phyloP scores from a whole-genome alignment of 2,329 filamentous ascomycete species.

The Trichoderma sp. region DNA sequence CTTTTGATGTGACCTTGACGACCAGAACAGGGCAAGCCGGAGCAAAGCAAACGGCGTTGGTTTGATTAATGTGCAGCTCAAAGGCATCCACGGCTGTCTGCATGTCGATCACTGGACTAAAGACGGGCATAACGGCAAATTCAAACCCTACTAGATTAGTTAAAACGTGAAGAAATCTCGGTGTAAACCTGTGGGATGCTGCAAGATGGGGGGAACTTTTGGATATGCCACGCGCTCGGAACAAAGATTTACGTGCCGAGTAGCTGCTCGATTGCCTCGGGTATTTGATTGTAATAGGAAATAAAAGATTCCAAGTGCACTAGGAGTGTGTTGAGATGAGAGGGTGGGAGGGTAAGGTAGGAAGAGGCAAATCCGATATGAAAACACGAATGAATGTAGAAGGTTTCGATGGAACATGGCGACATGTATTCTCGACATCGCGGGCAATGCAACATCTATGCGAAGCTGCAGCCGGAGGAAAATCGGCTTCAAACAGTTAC shows the following conservation, averaged over 20 bases:
- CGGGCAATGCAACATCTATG: not conserved
- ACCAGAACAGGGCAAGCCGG: not conserved
- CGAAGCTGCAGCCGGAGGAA: constrained; percentile 9
- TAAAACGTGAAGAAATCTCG: not conserved
- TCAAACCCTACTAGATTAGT: not conserved
- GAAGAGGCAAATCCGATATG: not conserved
- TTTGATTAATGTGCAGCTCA: not conserved
- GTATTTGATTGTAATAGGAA: not conserved
- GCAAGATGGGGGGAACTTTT: not conserved
- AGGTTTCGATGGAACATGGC: not conserved
- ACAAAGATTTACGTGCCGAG: constrained; percentile 10
- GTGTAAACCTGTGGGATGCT: not conserved
- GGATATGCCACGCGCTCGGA: not conserved
- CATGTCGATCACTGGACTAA: not conserved
- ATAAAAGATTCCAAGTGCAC: not conserved
- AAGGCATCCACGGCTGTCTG: not conserved
- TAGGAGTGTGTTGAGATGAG: not conserved
- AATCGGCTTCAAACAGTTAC: constrained; percentile 22
- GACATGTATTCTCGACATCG: not conserved
- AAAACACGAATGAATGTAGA: not conserved
- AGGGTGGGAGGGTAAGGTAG: not conserved
- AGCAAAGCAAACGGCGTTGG: not conserved
- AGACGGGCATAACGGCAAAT: not conserved
- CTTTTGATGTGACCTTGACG: not conserved
- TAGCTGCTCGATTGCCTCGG: not conserved